These are phyloP conservation scores for Ceratocystis destructans DNA, from an alignment of 2,329 filamentous ascomycete genomes.

Conservation along the genomic window DNA sequence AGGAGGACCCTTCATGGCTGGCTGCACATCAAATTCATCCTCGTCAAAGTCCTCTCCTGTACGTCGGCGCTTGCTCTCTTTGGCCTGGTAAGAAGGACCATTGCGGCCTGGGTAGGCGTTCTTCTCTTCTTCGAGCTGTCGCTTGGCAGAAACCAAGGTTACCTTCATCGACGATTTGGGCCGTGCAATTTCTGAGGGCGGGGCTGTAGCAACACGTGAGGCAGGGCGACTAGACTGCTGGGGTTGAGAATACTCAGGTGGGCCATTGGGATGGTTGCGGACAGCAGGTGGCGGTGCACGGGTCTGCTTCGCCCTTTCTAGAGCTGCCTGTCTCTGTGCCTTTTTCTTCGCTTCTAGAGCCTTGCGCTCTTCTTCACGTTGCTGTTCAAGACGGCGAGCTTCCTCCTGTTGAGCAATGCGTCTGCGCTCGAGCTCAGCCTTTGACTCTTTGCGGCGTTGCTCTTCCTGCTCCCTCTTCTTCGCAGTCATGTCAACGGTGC, in stretches of 20 bases:
- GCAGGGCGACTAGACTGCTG: conserved; percentile 31
- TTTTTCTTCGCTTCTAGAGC: conserved; percentile 53
- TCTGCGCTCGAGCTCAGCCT: conserved; percentile 68
- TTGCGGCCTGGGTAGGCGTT: conserved; percentile 41
- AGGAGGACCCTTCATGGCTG: conserved; percentile 62
- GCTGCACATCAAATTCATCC: conserved; percentile 41
- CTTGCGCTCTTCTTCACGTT: conserved; percentile 47
- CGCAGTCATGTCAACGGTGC: conserved; percentile 60
- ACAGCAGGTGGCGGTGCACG: conserved; percentile 47
- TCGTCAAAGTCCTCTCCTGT: conserved; percentile 60
- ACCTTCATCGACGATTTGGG: conserved; percentile 28
- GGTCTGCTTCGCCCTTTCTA: conserved; percentile 53
- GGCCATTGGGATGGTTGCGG: conserved; percentile 40
- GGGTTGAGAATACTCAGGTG: conserved; percentile 33
- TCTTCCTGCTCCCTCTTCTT: conserved; percentile 79
- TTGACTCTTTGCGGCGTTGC: conserved; percentile 67
- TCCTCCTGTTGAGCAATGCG: conserved; percentile 53
- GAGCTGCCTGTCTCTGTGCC: conserved; percentile 47
- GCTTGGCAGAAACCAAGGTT: conserved; percentile 56
- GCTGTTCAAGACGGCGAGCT: conserved; percentile 42
- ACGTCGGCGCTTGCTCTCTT: conserved; percentile 66
- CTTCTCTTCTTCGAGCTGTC: conserved; percentile 53
- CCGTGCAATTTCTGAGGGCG: conserved; percentile 27
- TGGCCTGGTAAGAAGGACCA: conserved; percentile 48
- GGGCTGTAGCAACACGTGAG: conserved; percentile 45